Evolutionary conservation across 257 asterid species (phyloP).

Genomic region (Rauvolfia tetraphylla): DNA sequence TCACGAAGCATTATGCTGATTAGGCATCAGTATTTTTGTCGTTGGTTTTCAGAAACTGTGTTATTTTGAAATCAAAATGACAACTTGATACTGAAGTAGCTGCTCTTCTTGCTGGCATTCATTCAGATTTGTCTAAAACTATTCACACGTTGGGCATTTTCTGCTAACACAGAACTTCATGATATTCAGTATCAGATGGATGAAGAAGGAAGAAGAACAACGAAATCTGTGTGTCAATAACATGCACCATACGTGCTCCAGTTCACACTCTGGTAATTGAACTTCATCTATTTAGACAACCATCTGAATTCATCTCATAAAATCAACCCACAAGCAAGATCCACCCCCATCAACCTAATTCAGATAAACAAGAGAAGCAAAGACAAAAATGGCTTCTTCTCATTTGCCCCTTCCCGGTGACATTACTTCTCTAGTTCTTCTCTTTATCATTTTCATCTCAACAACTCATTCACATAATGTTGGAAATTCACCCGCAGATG

Average conservation of each 20-base stretch:
- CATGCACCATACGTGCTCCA: slow-evolving; percentile 44
- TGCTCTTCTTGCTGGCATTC: too few species aligned
- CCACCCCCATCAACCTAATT: background rate
- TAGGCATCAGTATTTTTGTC: too few species aligned
- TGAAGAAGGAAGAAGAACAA: slow-evolving; percentile 9
- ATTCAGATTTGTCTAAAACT: background rate
- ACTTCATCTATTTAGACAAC: slow-evolving; percentile 20
- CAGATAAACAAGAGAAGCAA: background rate
- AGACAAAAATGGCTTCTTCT: slow-evolving; percentile 13
- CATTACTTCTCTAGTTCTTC: slow-evolving; percentile 5
- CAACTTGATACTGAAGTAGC: too few species aligned
- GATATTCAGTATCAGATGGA: slow-evolving; percentile 1
- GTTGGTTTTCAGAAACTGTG: too few species aligned
- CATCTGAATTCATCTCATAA: background rate
- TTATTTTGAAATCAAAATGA: too few species aligned
- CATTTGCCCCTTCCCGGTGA: background rate
- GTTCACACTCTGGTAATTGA: slow-evolving; percentile 39
- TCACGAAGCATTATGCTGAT: too few species aligned
- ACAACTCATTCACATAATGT: slow-evolving; percentile 26
- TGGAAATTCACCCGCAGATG: slow-evolving; percentile 12
- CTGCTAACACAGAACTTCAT: background rate
- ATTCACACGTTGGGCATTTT: slow-evolving; percentile 3
- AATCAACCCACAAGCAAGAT: background rate
- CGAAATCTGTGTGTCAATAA: slow-evolving; percentile 19
- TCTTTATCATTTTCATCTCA: slow-evolving; percentile 9